phyloP scores from a whole-genome alignment of 2,329 filamentous ascomycete genomes.

The Pseudogymnoascus sp. region DNA sequence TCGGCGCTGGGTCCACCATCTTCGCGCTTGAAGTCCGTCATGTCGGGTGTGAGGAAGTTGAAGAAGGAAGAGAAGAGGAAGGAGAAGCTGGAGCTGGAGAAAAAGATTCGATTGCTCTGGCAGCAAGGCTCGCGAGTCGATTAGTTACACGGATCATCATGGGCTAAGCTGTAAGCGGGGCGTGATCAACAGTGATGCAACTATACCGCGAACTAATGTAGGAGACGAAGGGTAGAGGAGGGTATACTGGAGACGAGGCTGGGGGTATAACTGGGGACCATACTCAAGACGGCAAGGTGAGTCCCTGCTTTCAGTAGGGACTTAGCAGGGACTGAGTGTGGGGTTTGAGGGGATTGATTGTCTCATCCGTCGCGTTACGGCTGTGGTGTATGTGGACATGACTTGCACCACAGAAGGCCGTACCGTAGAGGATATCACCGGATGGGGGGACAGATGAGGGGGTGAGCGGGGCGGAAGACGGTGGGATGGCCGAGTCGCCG shows the following conservation, averaged over 20 bases:
- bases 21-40: slow-evolving; percentile 10
- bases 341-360: slow-evolving; percentile 7
- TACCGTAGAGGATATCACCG: neutral
- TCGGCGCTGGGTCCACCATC: slow-evolving; percentile 9
- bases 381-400: neutral
- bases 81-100: neutral
- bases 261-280: neutral
- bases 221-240: slow-evolving; percentile 2
- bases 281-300: neutral
- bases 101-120: neutral
- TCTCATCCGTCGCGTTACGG: neutral
- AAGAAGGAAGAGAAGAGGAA: neutral
- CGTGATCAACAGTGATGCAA: slow-evolving; percentile 7
- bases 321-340: slow-evolving; percentile 1
- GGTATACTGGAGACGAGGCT: neutral
- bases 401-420: neutral
- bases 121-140: neutral
- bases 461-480: neutral
- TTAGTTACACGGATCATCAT: slow-evolving; percentile 5
- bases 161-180: slow-evolving; percentile 1
- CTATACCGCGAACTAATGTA: neutral
- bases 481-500: slow-evolving; percentile 1
- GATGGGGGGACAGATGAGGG: neutral
- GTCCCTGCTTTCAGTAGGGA: neutral
- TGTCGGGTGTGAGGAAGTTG: slow-evolving; percentile 5